Percentiles rank a stretch among this genome's conserved stretches.
Conservation (phyloP, 768 basidiomycete species). For the Russula earlei region DNA sequence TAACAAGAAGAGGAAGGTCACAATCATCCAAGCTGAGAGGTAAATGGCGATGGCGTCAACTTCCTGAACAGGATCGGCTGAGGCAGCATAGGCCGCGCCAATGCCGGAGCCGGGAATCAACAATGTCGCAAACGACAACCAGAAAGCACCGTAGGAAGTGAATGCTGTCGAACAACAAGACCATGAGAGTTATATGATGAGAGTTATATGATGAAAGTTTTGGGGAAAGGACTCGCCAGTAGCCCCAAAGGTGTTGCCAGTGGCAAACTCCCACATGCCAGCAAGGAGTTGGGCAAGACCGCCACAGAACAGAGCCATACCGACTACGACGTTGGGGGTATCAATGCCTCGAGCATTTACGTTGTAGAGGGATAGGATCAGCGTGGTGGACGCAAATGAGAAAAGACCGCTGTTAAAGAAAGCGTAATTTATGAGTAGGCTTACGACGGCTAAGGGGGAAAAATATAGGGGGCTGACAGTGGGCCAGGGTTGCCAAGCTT, state of each 20-base stretch:
- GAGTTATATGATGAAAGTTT: neutral
- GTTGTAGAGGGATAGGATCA: conserved; percentile 73
- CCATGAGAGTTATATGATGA: neutral
- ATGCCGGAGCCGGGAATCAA: conserved; percentile 64
- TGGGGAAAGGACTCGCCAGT: conserved; percentile 41
- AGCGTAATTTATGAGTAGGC: neutral
- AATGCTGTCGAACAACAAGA: conserved; percentile 41
- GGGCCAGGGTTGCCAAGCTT: conserved; percentile 27
- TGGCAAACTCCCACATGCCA: conserved; percentile 64
- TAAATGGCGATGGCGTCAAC: conserved; percentile 62
- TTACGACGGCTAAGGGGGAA: neutral
- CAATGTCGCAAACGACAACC: conserved; percentile 74
- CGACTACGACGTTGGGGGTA: conserved; percentile 63
- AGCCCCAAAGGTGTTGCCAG: conserved; percentile 61
- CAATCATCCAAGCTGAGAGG: conserved; percentile 61
- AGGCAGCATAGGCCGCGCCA: conserved; percentile 36
- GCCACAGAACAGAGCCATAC: conserved; percentile 80
- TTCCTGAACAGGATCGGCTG: conserved; percentile 29
- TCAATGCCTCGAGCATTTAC: conserved; percentile 42
- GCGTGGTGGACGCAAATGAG: conserved; percentile 76
- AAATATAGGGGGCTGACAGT: conserved; percentile 31
- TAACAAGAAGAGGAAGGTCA: conserved; percentile 62
- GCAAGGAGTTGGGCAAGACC: conserved; percentile 81
- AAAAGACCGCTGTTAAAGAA: conserved; percentile 61
- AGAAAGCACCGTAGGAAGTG: conserved; percentile 78